Base-by-base conservation (phyloP, 2,329 filamentous ascomycete species). In the Aschersonia sp. region DNA sequence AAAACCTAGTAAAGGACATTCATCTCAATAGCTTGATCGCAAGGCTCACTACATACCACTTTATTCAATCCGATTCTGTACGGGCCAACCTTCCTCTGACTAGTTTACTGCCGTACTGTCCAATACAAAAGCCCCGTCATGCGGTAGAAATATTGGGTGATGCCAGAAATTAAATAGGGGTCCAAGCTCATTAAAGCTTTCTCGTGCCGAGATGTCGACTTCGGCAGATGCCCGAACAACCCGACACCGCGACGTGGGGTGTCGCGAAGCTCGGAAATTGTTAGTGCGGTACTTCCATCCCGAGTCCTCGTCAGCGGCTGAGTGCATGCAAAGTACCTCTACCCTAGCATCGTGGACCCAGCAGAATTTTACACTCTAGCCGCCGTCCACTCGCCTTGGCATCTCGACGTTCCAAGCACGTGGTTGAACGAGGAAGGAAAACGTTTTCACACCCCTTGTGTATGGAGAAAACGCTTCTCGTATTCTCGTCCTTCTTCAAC, bases 261-360 rank as follows among this genome's bases (percentile, higher is more conserved):
- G 52, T 57, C 41, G 47, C 52, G 45, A 35, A 43, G 41, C 45
- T 41, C 46, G 46, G 44, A 58, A 64, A 65, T 65, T 66, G 63
- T 66, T 66, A 66, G 55, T 51, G 62, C 43, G 58, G 55, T 66
- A 66, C 64, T 54, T 66, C 47, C 47, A 48, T 41, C 51, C 53
- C 46, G 49, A 44, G 46, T 49, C 50, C 49, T 45, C 45, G 43
- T 48, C 44, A 53, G 54, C 52, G 52, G 52, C 55, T 55, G 53
- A 49, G 53, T 52, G 47, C 52, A 52, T 53, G 56, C 53, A 48
- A 56, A 53, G 61, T 56, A 59, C 49, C 51, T 42, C 41, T 53
- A 58, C 56, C 56, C 50, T 56, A 45, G 50, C 58, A 62, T 57
- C 57, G 63, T 59, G 51, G 48, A n/a, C 35, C 9, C 30, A 42